phyloP scores from a whole-genome alignment of 306 rosid genomes.

The Castanea mollissima region DNA sequence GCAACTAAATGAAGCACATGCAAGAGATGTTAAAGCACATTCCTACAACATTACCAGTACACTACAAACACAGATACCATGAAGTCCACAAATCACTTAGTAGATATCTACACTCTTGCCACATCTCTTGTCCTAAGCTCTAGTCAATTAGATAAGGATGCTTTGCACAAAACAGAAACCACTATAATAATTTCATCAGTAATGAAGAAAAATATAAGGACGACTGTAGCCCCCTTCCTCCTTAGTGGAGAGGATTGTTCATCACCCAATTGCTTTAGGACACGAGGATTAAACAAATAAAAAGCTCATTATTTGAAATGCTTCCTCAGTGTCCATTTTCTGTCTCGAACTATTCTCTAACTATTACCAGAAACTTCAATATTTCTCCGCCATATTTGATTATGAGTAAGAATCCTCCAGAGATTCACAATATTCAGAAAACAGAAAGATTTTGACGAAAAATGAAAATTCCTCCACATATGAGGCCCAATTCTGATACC shows the following conservation, averaged over 20 bases:
- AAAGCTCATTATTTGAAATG: constrained; percentile 47
- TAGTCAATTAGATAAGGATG: neutral
- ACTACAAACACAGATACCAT: neutral
- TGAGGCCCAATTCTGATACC: too few relatives aligned
- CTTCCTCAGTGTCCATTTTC: constrained; percentile 49
- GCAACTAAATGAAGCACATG: neutral
- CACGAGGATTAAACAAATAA: constrained; percentile 57
- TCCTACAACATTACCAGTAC: neutral
- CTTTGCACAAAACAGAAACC: neutral
- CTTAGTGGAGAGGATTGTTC: constrained; percentile 84
- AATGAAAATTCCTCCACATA: too few relatives aligned
- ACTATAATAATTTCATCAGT: neutral
- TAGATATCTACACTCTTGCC: neutral
- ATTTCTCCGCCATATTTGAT: neutral
- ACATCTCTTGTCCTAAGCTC: neutral
- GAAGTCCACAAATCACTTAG: neutral
- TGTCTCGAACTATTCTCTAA: neutral
- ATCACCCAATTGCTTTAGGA: constrained; percentile 76
- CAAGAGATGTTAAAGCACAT: neutral
- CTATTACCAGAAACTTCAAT: neutral
- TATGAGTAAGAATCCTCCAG: neutral
- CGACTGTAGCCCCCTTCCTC: constrained; percentile 62
- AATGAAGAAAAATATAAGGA: constrained; percentile 25
- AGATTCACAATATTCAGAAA: neutral
- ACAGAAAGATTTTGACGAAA: neutral